A percentile compares a stretch with the other conserved stretches of the same genome.
These are phyloP conservation scores for Nigrograna mackinnonii DNA, from an alignment of 2,329 filamentous ascomycete species.

Conservation along the genomic window DNA sequence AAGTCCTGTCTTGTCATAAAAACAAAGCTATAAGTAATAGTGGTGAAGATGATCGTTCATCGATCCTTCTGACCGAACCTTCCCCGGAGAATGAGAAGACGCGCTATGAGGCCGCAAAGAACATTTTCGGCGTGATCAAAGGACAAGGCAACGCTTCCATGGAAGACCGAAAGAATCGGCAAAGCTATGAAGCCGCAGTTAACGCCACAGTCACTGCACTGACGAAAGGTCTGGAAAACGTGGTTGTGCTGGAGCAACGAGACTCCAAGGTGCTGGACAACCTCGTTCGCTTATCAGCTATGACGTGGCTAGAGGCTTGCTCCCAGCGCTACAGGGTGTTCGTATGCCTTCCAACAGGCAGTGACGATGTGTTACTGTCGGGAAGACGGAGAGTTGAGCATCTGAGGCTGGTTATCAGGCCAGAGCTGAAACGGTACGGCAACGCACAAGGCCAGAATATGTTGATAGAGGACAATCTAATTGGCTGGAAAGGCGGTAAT, in stretches of 20 bases:
- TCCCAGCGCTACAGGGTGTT: slow-evolving; percentile 14
- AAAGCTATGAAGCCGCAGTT: slow-evolving; percentile 2
- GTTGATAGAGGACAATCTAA: slow-evolving; percentile 7
- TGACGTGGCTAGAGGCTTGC: slow-evolving; percentile 15
- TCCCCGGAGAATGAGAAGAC: slow-evolving; percentile 5
- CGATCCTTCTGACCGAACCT: too few relatives aligned
- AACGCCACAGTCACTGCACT: slow-evolving; percentile 1
- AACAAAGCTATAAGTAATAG: too few relatives aligned
- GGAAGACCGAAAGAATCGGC: not conserved
- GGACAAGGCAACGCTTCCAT: not conserved
- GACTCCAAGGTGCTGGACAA: slow-evolving; percentile 5
- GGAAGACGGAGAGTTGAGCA: not conserved
- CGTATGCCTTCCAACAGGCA: slow-evolving; percentile 6
- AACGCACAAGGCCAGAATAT: slow-evolving; percentile 15
- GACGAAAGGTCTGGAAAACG: slow-evolving; percentile 1
- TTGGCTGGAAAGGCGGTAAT: slow-evolving; percentile 10
- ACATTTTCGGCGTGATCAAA: slow-evolving; percentile 5
- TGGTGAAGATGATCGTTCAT: too few relatives aligned
- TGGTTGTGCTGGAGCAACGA: slow-evolving; percentile 6
- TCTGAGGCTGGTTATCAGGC: slow-evolving; percentile 11
- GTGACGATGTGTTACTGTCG: slow-evolving; percentile 4
- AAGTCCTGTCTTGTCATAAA: not conserved
- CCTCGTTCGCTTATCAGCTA: slow-evolving; percentile 10
- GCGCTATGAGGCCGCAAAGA: slow-evolving; percentile 12
- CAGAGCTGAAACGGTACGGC: slow-evolving; percentile 15